These are phyloP conservation scores for Monosporascus ibericus DNA, from an alignment of 2,329 filamentous ascomycete genomes.

Conservation along the genomic window DNA sequence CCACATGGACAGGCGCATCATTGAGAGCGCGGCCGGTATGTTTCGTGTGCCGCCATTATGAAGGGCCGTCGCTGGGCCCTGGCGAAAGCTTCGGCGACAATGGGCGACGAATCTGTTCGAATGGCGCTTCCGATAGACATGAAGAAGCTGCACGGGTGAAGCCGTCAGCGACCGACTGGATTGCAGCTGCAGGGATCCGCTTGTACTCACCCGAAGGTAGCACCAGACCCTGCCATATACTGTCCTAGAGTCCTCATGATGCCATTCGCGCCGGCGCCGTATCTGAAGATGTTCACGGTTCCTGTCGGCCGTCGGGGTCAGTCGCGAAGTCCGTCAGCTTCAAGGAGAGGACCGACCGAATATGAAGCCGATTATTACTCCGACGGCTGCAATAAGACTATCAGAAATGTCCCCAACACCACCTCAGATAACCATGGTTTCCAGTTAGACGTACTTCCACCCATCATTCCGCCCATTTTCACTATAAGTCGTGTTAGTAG, in stretches of 20 bases:
- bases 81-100: slow-evolving; percentile 69
- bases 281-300: slow-evolving; percentile 90
- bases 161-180: slow-evolving; percentile 10
- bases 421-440: neutral
- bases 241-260: slow-evolving; percentile 92
- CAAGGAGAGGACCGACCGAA: slow-evolving; percentile 58
- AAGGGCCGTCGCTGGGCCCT: slow-evolving; percentile 69
- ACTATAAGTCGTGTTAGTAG: slow-evolving; percentile 47
- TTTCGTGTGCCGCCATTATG: slow-evolving; percentile 45
- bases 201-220: slow-evolving; percentile 78
- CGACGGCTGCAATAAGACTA: slow-evolving; percentile 61
- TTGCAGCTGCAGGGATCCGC: neutral
- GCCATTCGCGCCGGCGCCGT: slow-evolving; percentile 86
- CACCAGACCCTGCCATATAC: slow-evolving; percentile 92
- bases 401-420: slow-evolving; percentile 4
- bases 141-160: slow-evolving; percentile 61
- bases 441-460: slow-evolving; percentile 67
- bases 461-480: slow-evolving; percentile 99
- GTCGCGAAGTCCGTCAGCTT: slow-evolving; percentile 1
- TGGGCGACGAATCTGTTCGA: slow-evolving; percentile 78
- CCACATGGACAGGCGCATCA: slow-evolving; percentile 6
- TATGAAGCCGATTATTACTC: slow-evolving; percentile 94
- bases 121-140: slow-evolving; percentile 99
- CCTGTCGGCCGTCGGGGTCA: slow-evolving; percentile 42
- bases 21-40: slow-evolving; percentile 31